Percentiles rank a stretch among this genome's conserved stretches.
Conservation (phyloP, 2,329 filamentous ascomycete species). For the Diaporthe sp. region DNA sequence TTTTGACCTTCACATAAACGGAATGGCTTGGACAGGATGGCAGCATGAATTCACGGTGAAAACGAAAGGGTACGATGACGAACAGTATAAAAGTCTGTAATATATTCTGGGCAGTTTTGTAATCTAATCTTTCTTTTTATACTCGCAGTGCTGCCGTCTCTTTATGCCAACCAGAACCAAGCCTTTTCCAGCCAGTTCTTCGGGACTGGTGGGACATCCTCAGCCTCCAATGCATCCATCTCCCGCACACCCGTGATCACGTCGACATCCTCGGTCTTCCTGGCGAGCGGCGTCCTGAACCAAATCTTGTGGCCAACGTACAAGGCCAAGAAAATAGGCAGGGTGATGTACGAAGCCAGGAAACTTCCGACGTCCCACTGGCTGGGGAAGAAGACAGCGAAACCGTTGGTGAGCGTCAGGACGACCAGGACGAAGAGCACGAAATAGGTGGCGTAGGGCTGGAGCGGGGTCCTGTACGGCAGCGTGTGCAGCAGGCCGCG, state of each 20-base stretch:
- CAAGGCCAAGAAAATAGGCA: constrained; percentile 72
- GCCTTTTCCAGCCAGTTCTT: constrained; percentile 65
- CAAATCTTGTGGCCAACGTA: constrained; percentile 73
- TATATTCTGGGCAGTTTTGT: accelerated
- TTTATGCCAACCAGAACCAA: constrained; percentile 70
- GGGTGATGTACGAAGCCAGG: constrained; percentile 73
- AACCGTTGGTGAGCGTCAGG: constrained; percentile 81
- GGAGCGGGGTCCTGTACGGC: constrained; percentile 66
- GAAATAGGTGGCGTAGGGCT: constrained; percentile 76
- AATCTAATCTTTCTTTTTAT: not conserved
- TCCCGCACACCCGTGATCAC: constrained; percentile 71
- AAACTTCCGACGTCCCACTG: constrained; percentile 76
- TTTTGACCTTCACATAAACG: not conserved
- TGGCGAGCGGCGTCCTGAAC: constrained; percentile 59
- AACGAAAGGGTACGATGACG: not conserved
- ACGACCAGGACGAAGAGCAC: constrained; percentile 70
- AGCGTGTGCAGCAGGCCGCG: constrained; percentile 65
- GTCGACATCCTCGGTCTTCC: constrained; percentile 65
- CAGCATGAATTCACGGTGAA: not conserved
- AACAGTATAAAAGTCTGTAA: not conserved
- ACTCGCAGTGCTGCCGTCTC: accelerated
- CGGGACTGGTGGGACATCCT: constrained; percentile 61
- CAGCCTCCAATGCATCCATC: constrained; percentile 70
- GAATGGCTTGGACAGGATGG: not conserved
- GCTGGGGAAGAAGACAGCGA: constrained; percentile 78